Evolutionary conservation across 108 stramenopile genomes (phyloP).

Genomic region (Conticribra guillardii): DNA sequence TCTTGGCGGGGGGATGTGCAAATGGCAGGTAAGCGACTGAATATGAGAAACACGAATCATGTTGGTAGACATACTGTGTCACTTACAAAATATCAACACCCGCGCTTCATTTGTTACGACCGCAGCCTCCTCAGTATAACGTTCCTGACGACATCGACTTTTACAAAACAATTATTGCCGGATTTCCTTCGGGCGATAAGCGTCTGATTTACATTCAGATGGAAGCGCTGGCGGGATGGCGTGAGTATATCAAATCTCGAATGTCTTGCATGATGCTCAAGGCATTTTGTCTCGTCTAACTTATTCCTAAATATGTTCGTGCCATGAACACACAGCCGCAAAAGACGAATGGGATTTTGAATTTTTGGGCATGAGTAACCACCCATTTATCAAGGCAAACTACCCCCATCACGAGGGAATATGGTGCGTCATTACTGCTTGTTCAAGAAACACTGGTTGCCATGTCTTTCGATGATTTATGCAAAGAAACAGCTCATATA

Average conservation of each 20-base stretch:
- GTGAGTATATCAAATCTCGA: not conserved
- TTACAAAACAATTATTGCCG: slow-evolving; percentile 49
- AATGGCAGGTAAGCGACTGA: slow-evolving; percentile 25
- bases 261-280: not conserved
- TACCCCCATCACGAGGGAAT: slow-evolving; percentile 55
- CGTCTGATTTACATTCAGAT: slow-evolving; percentile 50
- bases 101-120: too few species aligned
- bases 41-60: too few species aligned
- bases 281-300: not conserved
- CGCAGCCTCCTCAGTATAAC: slow-evolving; percentile 25
- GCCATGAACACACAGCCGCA: slow-evolving; percentile 5
- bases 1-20: slow-evolving; percentile 30
- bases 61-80: not conserved
- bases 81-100: not conserved
- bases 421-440: slow-evolving; percentile 28
- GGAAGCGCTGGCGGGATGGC: slow-evolving; percentile 54
- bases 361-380: slow-evolving; percentile 31
- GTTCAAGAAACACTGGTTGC: too few species aligned
- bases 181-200: slow-evolving; percentile 52
- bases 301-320: too few species aligned
- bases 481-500: too few species aligned
- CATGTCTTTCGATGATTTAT: too few species aligned
- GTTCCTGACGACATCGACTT: slow-evolving; percentile 36
- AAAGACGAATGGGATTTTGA: slow-evolving; percentile 53
- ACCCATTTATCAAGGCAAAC: slow-evolving; percentile 56